phyloP scores from a whole-genome alignment of 345 rosid genomes.

The Moricandia arvensis region DNA sequence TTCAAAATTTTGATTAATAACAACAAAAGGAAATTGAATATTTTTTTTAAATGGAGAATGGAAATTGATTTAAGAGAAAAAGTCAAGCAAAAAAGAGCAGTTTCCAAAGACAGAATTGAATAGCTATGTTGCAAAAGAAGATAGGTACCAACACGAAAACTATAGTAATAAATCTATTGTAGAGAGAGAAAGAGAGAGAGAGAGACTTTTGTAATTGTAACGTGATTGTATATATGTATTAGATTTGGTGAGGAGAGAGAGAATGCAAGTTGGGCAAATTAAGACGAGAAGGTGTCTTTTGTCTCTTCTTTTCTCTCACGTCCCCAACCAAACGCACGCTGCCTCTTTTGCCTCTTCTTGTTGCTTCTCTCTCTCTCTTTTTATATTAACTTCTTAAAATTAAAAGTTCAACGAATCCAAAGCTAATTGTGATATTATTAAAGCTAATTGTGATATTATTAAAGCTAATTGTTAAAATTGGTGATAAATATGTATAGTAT shows the following conservation, averaged over 20 bases:
- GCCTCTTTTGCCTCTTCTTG: neutral
- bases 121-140: neutral
- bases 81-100: slow-evolving; percentile 30
- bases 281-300: slow-evolving; percentile 27
- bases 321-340: slow-evolving; percentile 36
- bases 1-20: neutral
- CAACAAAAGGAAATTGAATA: neutral
- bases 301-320: slow-evolving; percentile 21
- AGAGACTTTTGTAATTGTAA: neutral
- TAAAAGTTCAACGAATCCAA: slow-evolving; percentile 29
- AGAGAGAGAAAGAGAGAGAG: slow-evolving; percentile 5
- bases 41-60: neutral
- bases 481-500: neutral
- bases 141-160: neutral
- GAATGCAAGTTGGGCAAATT: slow-evolving; percentile 21
- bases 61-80: slow-evolving; percentile 1
- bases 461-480: neutral
- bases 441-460: no score
- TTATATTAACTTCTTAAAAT: neutral
- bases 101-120: slow-evolving; percentile 26
- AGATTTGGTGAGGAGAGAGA: neutral
- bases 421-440: slow-evolving; percentile 16
- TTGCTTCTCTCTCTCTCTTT: neutral
- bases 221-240: slow-evolving; percentile 1
- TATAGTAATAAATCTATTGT: slow-evolving; percentile 11